Evolutionary conservation across 2,329 filamentous ascomycete genomes (phyloP), one percentile per base, ranked within the genome.

Genomic region (Hypoxylon rubiginosum): DNA sequence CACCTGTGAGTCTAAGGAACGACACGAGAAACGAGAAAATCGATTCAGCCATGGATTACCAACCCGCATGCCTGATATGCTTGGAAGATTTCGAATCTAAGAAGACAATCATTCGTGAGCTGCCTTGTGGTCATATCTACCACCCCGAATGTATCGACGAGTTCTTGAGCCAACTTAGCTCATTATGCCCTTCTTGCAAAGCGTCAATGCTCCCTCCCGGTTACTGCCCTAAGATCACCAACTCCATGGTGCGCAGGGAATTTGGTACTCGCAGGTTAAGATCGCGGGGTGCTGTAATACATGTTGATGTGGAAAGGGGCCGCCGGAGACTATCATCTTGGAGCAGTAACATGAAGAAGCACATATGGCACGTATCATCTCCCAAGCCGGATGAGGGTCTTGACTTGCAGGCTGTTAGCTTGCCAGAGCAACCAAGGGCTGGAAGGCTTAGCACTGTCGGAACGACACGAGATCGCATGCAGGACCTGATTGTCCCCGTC

Each of bases 71-170:
- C 76, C 89, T 92, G n/a, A 97, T 98, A 57, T 99, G 96, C 75
- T 85, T 97, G 0, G 92, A 93, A 58, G 88, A 92, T 64, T 98
- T 93, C 74, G 85, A 91, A 28, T 86, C 89, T 15, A 86, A 88
- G 39, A 80, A 84, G 17, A 91, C 92, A 0, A 86, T 89, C 19
- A 94, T 98, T 59, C 91, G 94, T 59, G 92, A 97, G 79, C 83
- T 98, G 2, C 89, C 93, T 0, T 99, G 96, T 73, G 90, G 91
- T 0, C 96, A 99, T 77, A 95, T 98, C 61, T 99, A 94, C 79
- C 95, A 99, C 71, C 91, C 92, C 0, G 91, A 92, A 69, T 99
- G 96, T 75, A 94, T 98, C 69, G 94, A 98, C 75, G 87, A 90
- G 21, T 97, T 96, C 73, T 83, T 98, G 11, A 84, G 86, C 46